phyloP scores from a whole-genome alignment of 1,284 basidiomycete species.

The Trichosporon coremiiforme region DNA sequence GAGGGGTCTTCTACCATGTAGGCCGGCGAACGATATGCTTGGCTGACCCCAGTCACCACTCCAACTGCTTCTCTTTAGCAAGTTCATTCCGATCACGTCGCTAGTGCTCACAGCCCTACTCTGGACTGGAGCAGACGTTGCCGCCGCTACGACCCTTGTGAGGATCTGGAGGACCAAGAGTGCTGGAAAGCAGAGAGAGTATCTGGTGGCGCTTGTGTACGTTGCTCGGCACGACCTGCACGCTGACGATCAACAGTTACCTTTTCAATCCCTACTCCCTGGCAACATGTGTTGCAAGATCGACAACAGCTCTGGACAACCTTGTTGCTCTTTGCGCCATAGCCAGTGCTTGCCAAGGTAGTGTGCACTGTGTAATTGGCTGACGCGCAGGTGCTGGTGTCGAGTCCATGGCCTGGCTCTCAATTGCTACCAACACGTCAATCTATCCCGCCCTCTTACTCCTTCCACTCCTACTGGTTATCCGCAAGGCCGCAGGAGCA shows the following conservation, averaged over 20 bases:
- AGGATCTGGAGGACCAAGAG: constrained; percentile 25
- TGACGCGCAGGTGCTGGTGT: constrained; percentile 61
- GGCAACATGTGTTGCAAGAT: constrained; percentile 73
- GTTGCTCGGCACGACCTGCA: constrained; percentile 45
- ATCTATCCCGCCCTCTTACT: constrained; percentile 71
- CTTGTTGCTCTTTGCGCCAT: constrained; percentile 67
- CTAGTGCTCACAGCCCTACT: constrained; percentile 61
- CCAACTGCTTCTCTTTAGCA: constrained; percentile 71
- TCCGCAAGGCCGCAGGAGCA: background rate
- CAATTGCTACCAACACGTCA: constrained; percentile 70
- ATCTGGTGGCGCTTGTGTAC: constrained; percentile 64
- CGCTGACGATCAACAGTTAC: constrained; percentile 63
- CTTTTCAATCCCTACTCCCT: constrained; percentile 86
- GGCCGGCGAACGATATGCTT: constrained; percentile 39
- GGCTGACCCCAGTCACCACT: constrained; percentile 68
- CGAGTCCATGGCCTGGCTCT: constrained; percentile 65
- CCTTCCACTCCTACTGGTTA: constrained; percentile 64
- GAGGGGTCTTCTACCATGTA: constrained; percentile 81
- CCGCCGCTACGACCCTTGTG: constrained; percentile 66
- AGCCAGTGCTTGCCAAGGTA: constrained; percentile 72
- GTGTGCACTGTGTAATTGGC: background rate
- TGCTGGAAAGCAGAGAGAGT: background rate
- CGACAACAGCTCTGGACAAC: constrained; percentile 79
- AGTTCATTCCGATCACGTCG: constrained; percentile 63
- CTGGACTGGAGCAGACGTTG: constrained; percentile 71